phyloP scores from a whole-genome alignment of 345 rosid species.

The Murraya koenigii region DNA sequence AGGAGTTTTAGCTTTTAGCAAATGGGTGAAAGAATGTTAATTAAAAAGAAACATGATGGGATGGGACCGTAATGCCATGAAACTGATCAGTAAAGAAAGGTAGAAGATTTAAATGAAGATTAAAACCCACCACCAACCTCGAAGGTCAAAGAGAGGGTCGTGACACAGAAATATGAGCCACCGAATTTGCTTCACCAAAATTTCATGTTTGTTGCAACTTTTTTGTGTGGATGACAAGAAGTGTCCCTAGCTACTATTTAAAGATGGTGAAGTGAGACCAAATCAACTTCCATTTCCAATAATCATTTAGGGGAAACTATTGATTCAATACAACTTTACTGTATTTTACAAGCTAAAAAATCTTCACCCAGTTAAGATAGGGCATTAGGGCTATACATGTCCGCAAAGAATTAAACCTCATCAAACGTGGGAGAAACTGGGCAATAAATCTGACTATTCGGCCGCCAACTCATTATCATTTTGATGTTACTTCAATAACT shows the following conservation, averaged over 20 bases:
- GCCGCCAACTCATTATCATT: neutral
- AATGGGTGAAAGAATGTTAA: neutral
- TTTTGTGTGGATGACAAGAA: constrained; percentile 25
- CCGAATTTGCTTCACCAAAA: constrained; percentile 25
- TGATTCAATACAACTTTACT: too few relatives aligned
- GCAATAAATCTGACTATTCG: neutral
- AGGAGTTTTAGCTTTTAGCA: too few relatives aligned
- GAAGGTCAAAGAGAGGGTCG: neutral
- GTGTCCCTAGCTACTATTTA: constrained; percentile 15
- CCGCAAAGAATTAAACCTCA: neutral
- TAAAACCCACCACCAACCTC: constrained; percentile 25
- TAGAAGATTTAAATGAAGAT: constrained; percentile 20
- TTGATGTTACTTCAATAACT: too few relatives aligned
- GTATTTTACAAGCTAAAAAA: too few relatives aligned
- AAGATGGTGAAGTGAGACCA: neutral
- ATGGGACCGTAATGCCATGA: neutral
- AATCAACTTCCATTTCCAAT: neutral
- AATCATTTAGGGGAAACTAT: constrained; percentile 4
- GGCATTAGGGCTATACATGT: too few relatives aligned
- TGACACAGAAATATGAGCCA: constrained; percentile 9
- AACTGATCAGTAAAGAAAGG: neutral
- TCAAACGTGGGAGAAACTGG: neutral
- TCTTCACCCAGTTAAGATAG: too few relatives aligned
- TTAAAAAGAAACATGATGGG: neutral
- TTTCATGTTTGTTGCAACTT: neutral